Evolutionary conservation across 352 stramenopile genomes (phyloP).

Genomic region (Globisporangium heterothallicum): DNA sequence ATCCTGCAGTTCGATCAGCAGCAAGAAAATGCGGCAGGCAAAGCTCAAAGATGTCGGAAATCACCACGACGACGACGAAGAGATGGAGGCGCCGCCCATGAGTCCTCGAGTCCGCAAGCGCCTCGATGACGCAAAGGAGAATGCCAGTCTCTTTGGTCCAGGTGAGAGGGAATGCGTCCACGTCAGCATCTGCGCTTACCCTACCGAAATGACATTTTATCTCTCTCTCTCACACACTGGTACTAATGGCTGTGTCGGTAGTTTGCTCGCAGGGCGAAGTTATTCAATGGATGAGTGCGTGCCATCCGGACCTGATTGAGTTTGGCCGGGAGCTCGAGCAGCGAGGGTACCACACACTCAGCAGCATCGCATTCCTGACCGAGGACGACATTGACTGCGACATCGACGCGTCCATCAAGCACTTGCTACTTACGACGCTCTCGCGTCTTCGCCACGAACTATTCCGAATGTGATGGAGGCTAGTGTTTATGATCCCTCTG

Average conservation of each 20-base stretch:
- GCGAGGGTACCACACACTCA: constrained; percentile 63
- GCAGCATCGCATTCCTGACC: constrained; percentile 78
- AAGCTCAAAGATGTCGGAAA: not conserved
- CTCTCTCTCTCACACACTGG: not conserved
- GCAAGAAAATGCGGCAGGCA: not conserved
- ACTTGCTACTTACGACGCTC: constrained; percentile 60
- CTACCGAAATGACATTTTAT: not conserved
- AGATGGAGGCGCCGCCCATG: constrained; percentile 17
- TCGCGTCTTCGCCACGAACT: constrained; percentile 69
- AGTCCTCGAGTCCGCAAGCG: constrained; percentile 64
- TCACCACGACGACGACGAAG: constrained; percentile 14
- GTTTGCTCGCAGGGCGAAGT: constrained; percentile 78
- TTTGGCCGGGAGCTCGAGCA: constrained; percentile 58
- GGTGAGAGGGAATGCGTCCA: constrained; percentile 21
- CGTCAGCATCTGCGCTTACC: not conserved
- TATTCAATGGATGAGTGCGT: constrained; percentile 82
- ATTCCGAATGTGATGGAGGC: constrained; percentile 63
- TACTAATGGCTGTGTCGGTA: constrained; percentile 6
- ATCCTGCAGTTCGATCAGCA: not conserved
- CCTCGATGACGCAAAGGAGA: constrained; percentile 73
- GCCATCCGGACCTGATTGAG: constrained; percentile 50
- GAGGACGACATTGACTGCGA: constrained; percentile 53
- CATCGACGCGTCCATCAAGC: constrained; percentile 27
- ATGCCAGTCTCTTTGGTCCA: constrained; percentile 61
- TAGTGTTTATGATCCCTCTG: not conserved